Evolutionary conservation across 169 alveolate genomes (phyloP).

Genomic region (Eimeria necatrix): DNA sequence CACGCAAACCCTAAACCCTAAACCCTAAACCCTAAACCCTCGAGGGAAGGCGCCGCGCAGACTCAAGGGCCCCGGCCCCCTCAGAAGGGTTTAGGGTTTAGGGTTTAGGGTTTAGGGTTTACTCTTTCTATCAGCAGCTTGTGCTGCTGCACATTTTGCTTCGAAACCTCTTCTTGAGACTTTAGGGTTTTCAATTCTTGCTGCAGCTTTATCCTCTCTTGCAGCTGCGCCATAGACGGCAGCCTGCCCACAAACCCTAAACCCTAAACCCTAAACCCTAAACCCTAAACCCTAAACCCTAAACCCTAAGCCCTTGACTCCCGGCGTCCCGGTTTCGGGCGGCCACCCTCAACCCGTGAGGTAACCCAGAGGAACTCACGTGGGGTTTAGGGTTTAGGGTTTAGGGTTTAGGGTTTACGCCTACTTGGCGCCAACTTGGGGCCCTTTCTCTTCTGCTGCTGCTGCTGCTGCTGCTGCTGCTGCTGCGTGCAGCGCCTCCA

Average conservation of each 20-base stretch:
- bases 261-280: background rate
- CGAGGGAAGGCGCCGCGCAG: background rate
- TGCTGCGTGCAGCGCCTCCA: background rate
- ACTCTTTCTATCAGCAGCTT: background rate
- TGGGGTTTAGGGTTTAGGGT: too few relatives aligned
- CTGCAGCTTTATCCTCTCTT: background rate
- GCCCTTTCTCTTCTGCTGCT: background rate
- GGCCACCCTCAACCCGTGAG: too few relatives aligned
- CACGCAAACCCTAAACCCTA: background rate
- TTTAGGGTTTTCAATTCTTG: background rate
- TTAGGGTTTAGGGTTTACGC: too few relatives aligned
- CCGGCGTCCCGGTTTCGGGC: too few relatives aligned
- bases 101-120: constrained; percentile 37
- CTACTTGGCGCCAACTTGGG: background rate
- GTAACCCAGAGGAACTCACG: too few relatives aligned
- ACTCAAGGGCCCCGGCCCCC: background rate
- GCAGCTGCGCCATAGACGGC: background rate
- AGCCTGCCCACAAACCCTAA: constrained; percentile 27
- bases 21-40: constrained; percentile 37
- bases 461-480: background rate
- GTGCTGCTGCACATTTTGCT: background rate
- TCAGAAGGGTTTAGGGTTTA: constrained; percentile 3
- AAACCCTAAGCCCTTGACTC: background rate
- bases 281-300: background rate
- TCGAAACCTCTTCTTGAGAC: background rate